Conservation (phyloP, 805 yeast species). For the Phaffomyces antillensis region DNA sequence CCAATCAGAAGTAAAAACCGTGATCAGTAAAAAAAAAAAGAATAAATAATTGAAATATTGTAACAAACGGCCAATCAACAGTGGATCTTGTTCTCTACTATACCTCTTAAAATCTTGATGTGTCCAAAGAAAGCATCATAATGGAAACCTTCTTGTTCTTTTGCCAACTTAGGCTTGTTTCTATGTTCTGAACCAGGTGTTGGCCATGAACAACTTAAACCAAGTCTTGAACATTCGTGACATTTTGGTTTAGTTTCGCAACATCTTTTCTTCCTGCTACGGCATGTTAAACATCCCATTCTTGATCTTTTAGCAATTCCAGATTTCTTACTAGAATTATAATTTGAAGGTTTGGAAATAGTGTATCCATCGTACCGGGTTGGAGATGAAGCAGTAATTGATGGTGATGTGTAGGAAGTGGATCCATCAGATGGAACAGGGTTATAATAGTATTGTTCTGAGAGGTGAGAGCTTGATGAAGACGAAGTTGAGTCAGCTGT, state of each 20-base stretch:
- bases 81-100: conserved; percentile 40
- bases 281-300: conserved; percentile 73
- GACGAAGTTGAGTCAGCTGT: background rate
- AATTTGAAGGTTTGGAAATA: conserved; percentile 4
- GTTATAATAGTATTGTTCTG: background rate
- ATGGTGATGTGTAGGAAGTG: background rate
- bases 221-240: conserved; percentile 57
- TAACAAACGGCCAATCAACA: background rate
- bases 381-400: background rate
- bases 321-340: conserved; percentile 4
- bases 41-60: background rate
- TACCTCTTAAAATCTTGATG: conserved; percentile 56
- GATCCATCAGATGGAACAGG: background rate
- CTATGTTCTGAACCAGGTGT: conserved; percentile 44
- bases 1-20: too few species aligned
- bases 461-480: background rate
- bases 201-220: conserved; percentile 68
- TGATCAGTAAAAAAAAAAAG: background rate
- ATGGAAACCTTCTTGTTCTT: conserved; percentile 43
- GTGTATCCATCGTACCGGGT: background rate
- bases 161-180: conserved; percentile 45
- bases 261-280: conserved; percentile 71
- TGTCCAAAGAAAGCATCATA: conserved; percentile 49
- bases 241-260: conserved; percentile 67
- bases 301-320: conserved; percentile 40